These are phyloP conservation scores for Xylaria sp. DNA, from an alignment of 2,329 filamentous ascomycete species.

Conservation along the genomic window DNA sequence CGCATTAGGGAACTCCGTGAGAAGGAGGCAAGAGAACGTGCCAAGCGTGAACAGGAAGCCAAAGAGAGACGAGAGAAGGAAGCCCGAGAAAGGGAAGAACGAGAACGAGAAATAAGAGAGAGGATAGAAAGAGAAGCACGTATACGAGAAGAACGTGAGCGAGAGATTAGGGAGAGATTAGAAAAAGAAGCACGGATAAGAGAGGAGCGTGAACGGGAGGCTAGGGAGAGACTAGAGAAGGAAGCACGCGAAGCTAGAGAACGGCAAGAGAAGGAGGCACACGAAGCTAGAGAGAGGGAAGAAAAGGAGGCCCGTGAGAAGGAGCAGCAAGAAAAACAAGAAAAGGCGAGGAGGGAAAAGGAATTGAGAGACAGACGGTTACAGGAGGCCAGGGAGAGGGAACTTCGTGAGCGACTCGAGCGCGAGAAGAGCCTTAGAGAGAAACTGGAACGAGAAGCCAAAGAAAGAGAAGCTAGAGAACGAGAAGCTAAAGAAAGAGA, in stretches of 20 bases:
- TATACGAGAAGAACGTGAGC: conserved; percentile 47
- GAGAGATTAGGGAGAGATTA: conserved; percentile 44
- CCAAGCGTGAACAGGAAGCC: conserved; percentile 39
- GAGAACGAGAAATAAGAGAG: conserved; percentile 42
- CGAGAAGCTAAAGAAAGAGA: conserved; percentile 32
- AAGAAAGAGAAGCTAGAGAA: conserved; percentile 29
- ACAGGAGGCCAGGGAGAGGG: conserved; percentile 48
- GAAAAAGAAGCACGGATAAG: conserved; percentile 39
- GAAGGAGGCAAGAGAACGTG: conserved; percentile 50
- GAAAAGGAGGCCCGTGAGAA: conserved; percentile 43
- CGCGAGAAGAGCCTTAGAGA: conserved; percentile 28
- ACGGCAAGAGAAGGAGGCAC: conserved; percentile 50
- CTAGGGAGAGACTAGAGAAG: conserved; percentile 42
- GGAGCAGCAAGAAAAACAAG: conserved; percentile 35
- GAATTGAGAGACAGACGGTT: conserved; percentile 25
- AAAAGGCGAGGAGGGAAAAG: conserved; percentile 44
- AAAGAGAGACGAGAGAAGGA: conserved; percentile 48
- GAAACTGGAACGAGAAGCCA: conserved; percentile 29
- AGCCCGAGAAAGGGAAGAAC: conserved; percentile 40
- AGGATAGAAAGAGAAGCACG: conserved; percentile 51
- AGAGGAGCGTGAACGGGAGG: conserved; percentile 46
- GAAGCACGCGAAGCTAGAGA: conserved; percentile 44
- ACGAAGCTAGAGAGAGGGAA: conserved; percentile 42
- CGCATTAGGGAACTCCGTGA: conserved; percentile 61
- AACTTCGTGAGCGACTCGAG: conserved; percentile 30